Base-by-base conservation (phyloP, 495 filamentous ascomycete genomes). In the Amphirosellinia nigrospora region DNA sequence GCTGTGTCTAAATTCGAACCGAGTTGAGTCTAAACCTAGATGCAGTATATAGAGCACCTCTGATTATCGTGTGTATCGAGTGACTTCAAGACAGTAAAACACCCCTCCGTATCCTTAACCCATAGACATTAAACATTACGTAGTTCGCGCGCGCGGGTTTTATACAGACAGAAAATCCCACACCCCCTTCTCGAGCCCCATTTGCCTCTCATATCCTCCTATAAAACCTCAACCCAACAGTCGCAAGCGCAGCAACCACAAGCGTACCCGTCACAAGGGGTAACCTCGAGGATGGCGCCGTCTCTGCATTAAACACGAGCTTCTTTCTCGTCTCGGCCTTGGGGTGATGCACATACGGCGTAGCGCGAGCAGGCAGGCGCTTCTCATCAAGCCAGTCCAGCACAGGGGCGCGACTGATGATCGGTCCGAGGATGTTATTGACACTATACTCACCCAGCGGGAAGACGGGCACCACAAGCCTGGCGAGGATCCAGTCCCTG, bases 371-470 rank as follows among this genome's bases (percentile, higher is more conserved):
- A 7, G 52, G 65, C 52, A 68, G 13, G 16, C 23, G 26, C 34
- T 43, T 73, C 64, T 77, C 75, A 13, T 75, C 64, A 7, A 75
- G 36, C 73, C 75, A 77, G 15, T 77, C 72, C 3, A 77, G 61
- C 23, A 77, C 59, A 0, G 74, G 74, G 10, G 68, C 36, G n/a
- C 71, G 65, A n/a, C 65, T 46, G 26, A 75, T 67, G 66, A 77
- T 30, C 0, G 69, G 73, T 7, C 36, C 73, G 41, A 61, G 65
- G 32, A 74, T 64, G 19, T 62, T 52, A 1, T 60, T 48, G 34
- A 69, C 21, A 5, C 64, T 52, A 9, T 60, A 73, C 26, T 55
- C 41, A 3, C 32, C 46, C 11, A 66, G 48, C 9, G 66, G 59
- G 36, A 74, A 41, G 3, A 60, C 19, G 3, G 76, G 74, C n/a